phyloP scores from a whole-genome alignment of 2,329 filamentous ascomycete genomes.

The Paradendryphiella salina region DNA sequence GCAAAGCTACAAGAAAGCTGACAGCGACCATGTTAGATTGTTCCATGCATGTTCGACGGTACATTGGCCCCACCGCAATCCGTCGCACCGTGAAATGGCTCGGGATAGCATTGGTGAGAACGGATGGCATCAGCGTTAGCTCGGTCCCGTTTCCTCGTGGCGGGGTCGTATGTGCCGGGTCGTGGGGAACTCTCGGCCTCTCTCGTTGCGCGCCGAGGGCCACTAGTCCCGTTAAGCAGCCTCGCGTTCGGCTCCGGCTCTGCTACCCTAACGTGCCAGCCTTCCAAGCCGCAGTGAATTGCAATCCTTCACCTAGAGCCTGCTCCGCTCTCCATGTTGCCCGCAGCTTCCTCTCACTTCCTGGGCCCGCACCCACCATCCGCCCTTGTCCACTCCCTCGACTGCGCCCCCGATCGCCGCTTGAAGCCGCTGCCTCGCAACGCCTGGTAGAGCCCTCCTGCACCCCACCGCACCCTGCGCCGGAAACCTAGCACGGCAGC shows the following conservation, averaged over 20 bases:
- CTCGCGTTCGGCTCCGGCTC: conserved; percentile 19
- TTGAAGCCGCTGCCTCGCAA: conserved; percentile 17
- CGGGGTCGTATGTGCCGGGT: conserved; percentile 16
- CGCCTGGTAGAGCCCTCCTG: conserved; percentile 14
- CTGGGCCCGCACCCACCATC: conserved; percentile 16
- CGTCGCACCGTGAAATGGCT: neutral
- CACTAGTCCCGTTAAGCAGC: conserved; percentile 6
- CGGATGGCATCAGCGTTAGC: conserved; percentile 10
- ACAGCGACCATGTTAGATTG: neutral
- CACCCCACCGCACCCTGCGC: conserved; percentile 17
- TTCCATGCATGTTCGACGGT: conserved; percentile 16
- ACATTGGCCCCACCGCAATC: conserved; percentile 4
- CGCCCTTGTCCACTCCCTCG: conserved; percentile 9
- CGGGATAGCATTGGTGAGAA: conserved; percentile 5
- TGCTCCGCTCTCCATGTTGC: conserved; percentile 17
- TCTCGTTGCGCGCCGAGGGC: neutral
- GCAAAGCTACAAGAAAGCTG: no score
- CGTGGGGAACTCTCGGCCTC: conserved; percentile 10
- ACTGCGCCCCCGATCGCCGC: conserved; percentile 12
- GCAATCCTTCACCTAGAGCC: conserved; percentile 1
- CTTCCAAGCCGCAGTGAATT: conserved; percentile 8
- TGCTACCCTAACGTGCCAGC: conserved; percentile 10
- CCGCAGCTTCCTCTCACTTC: conserved; percentile 1
- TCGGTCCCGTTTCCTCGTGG: conserved; percentile 12
- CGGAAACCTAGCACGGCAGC: conserved; percentile 14